phyloP scores from a whole-genome alignment of 495 filamentous ascomycete species.

The Pyrenopolyporus hunteri region DNA sequence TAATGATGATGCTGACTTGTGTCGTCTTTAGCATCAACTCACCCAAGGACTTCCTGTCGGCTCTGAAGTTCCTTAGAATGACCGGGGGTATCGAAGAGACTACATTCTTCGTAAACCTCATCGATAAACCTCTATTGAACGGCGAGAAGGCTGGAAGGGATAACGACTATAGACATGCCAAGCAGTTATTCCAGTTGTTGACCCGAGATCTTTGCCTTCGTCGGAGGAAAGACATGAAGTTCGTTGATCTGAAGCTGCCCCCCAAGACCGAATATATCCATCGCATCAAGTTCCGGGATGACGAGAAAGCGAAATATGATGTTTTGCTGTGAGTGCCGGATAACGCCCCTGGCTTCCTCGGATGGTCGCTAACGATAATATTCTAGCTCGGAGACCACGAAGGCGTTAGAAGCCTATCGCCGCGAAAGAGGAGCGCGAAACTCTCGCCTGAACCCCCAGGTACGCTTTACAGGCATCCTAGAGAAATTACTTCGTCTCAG shows the following conservation, averaged over 20 bases:
- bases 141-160: slow-evolving; percentile 56
- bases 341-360: background rate
- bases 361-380: slow-evolving; percentile 32
- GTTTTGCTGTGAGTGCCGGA: slow-evolving; percentile 63
- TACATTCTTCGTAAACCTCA: slow-evolving; percentile 74
- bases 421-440: slow-evolving; percentile 43
- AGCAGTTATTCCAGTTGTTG: slow-evolving; percentile 71
- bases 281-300: slow-evolving; percentile 72
- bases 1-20: slow-evolving; percentile 14
- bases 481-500: slow-evolving; percentile 85
- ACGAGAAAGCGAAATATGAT: slow-evolving; percentile 82
- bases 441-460: slow-evolving; percentile 46
- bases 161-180: slow-evolving; percentile 43
- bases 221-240: slow-evolving; percentile 87
- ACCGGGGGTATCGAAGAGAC: slow-evolving; percentile 78
- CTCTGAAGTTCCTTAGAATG: slow-evolving; percentile 78
- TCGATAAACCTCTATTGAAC: slow-evolving; percentile 71
- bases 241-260: slow-evolving; percentile 83
- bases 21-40: slow-evolving; percentile 62
- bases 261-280: slow-evolving; percentile 81
- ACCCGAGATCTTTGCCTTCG: slow-evolving; percentile 85
- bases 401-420: slow-evolving; percentile 67
- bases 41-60: slow-evolving; percentile 81
- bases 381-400: slow-evolving; percentile 71
- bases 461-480: slow-evolving; percentile 66